Conservation (phyloP, 2,329 filamentous ascomycete genomes). For the Apiospora aurea region DNA sequence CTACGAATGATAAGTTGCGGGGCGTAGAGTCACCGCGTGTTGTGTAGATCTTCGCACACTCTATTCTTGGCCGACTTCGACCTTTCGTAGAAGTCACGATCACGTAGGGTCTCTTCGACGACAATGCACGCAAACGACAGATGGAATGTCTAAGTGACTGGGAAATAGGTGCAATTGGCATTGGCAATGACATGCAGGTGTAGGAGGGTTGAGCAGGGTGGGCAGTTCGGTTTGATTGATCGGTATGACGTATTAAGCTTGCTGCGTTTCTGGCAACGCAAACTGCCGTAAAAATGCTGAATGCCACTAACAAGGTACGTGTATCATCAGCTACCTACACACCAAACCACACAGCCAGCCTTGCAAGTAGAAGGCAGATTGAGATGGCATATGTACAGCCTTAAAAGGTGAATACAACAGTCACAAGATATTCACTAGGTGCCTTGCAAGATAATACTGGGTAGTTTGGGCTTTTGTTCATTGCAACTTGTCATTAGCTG, state of each 20-base stretch:
- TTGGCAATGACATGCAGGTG: background rate
- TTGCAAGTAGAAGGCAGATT: too few relatives aligned
- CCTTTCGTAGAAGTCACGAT: background rate
- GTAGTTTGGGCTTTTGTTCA: conserved; percentile 38
- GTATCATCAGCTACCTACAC: background rate
- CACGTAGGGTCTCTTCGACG: background rate
- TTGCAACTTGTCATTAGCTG: conserved; percentile 45
- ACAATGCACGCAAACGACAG: background rate
- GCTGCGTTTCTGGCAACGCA: background rate
- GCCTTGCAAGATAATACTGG: conserved; percentile 25
- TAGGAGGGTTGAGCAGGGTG: conserved; percentile 9
- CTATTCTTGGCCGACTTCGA: background rate
- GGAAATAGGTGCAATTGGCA: background rate
- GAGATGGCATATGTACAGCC: background rate
- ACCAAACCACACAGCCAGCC: background rate
- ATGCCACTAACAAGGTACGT: background rate
- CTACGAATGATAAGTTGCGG: background rate
- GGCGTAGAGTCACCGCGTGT: background rate
- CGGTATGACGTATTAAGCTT: conserved; percentile 2
- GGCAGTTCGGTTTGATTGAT: background rate
- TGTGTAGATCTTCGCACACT: background rate
- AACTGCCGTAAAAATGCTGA: background rate
- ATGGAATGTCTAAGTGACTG: background rate
- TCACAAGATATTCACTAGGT: background rate
- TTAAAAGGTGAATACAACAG: background rate